These are phyloP conservation scores for Curvularia sp. DNA, from an alignment of 2,329 filamentous ascomycete genomes.

Conservation along the genomic window DNA sequence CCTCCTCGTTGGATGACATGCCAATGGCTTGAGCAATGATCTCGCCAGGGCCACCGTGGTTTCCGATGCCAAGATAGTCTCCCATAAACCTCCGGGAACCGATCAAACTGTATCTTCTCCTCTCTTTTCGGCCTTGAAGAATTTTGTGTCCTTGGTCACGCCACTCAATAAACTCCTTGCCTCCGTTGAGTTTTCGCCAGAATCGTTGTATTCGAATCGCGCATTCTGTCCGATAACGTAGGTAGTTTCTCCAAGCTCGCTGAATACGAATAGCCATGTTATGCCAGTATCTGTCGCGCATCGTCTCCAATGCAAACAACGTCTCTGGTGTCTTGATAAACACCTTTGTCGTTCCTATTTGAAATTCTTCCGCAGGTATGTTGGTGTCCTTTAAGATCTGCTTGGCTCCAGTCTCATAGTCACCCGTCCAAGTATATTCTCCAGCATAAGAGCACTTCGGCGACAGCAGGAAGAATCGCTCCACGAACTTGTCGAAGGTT, in stretches of 20 bases:
- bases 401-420: slow-evolving; percentile 83
- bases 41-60: slow-evolving; percentile 78
- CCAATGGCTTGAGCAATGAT: slow-evolving; percentile 78
- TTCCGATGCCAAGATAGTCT: slow-evolving; percentile 91
- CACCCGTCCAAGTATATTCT: slow-evolving; percentile 94
- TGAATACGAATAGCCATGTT: slow-evolving; percentile 99
- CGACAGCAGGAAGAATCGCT: slow-evolving; percentile 94
- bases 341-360: slow-evolving; percentile 94
- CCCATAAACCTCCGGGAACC: slow-evolving; percentile 92
- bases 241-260: slow-evolving; percentile 94
- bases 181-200: slow-evolving; percentile 92
- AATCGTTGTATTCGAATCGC: slow-evolving; percentile 93
- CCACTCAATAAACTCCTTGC: slow-evolving; percentile 85
- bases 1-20: slow-evolving; percentile 74
- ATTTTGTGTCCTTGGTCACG: slow-evolving; percentile 87
- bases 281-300: slow-evolving; percentile 98
- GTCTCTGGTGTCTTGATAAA: slow-evolving; percentile 99
- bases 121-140: slow-evolving; percentile 85
- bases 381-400: slow-evolving; percentile 97
- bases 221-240: slow-evolving; percentile 89
- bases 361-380: slow-evolving; percentile 93
- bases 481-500: slow-evolving; percentile 97
- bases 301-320: slow-evolving; percentile 93
- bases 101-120: slow-evolving; percentile 86
- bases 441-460: slow-evolving; percentile 95